A percentile compares a stretch with the other conserved stretches of the same genome.
phyloP scores from a whole-genome alignment of 225 moss, liverwort and hornwort species.

The Sphagnum contortum region DNA sequence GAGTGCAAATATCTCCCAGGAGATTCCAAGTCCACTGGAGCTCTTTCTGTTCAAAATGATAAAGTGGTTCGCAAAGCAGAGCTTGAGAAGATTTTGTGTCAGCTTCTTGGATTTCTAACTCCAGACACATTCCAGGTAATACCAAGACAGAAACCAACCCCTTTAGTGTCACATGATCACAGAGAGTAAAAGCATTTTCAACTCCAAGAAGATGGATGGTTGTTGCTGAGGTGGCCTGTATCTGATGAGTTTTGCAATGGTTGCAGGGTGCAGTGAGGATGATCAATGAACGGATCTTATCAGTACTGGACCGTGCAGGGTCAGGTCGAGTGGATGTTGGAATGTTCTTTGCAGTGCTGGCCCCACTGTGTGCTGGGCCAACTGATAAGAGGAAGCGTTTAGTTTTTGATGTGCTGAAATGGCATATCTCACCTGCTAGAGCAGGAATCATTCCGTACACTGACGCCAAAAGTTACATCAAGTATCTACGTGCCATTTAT shows the following conservation, averaged over 20 bases:
- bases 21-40: constrained; percentile 21
- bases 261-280: constrained; percentile 72
- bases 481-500: constrained; percentile 70
- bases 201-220: no score
- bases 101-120: constrained; percentile 48
- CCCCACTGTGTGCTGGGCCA: constrained; percentile 71
- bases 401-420: constrained; percentile 68
- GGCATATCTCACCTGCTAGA: constrained; percentile 55
- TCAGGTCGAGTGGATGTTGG: constrained; percentile 80
- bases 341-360: constrained; percentile 83
- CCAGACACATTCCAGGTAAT: constrained; percentile 73
- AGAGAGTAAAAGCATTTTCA: no score
- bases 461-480: constrained; percentile 77
- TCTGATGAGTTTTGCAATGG: no score
- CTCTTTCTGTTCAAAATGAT: constrained; percentile 32
- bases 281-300: constrained; percentile 75
- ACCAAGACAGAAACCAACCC: background rate
- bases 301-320: constrained; percentile 55
- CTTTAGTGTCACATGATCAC: no score
- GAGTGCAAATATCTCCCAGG: constrained; percentile 52
- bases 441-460: constrained; percentile 74
- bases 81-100: constrained; percentile 69
- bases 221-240: no score
- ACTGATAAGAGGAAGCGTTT: constrained; percentile 71
- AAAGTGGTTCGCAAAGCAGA: constrained; percentile 86